Percentiles rank a stretch among this genome's conserved stretches.
These are phyloP conservation scores for Populus nigra DNA, from an alignment of 345 rosid genomes.

Conservation along the genomic window DNA sequence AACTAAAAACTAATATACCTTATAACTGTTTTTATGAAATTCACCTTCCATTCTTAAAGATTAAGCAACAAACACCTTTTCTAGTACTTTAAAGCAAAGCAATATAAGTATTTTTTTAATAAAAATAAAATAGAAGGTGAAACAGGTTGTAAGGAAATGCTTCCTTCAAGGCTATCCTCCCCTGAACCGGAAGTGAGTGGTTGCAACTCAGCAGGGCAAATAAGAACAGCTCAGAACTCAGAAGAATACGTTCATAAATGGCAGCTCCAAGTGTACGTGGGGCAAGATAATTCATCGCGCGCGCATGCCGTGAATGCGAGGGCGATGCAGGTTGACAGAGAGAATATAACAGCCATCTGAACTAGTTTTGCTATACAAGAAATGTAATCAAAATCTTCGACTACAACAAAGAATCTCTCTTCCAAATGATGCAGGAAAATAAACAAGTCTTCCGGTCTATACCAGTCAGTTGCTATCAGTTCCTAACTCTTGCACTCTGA, in stretches of 20 bases:
- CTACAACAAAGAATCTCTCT: not conserved
- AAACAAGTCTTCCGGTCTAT: not conserved
- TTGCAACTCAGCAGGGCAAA: not conserved
- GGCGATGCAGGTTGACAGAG: not conserved
- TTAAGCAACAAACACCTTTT: too few relatives aligned
- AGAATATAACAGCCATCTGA: not conserved
- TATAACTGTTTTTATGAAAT: too few relatives aligned
- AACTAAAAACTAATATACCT: too few relatives aligned
- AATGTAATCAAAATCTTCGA: not conserved
- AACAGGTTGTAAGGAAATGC: not conserved
- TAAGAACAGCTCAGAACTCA: not conserved
- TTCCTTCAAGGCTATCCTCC: not conserved
- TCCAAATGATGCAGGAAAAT: not conserved
- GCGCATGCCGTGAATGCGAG: not conserved
- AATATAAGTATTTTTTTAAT: too few relatives aligned
- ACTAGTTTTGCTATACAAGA: not conserved
- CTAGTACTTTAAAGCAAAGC: too few relatives aligned
- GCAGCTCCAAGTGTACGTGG: not conserved
- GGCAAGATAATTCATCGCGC: not conserved
- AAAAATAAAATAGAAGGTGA: too few relatives aligned
- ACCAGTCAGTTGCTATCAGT: not conserved
- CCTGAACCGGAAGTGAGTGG: not conserved
- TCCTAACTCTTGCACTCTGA: not conserved
- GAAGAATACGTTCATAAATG: not conserved
- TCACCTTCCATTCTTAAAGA: too few relatives aligned